phyloP scores from a whole-genome alignment of 2,329 filamentous ascomycete species.

The Fusarium foetens region DNA sequence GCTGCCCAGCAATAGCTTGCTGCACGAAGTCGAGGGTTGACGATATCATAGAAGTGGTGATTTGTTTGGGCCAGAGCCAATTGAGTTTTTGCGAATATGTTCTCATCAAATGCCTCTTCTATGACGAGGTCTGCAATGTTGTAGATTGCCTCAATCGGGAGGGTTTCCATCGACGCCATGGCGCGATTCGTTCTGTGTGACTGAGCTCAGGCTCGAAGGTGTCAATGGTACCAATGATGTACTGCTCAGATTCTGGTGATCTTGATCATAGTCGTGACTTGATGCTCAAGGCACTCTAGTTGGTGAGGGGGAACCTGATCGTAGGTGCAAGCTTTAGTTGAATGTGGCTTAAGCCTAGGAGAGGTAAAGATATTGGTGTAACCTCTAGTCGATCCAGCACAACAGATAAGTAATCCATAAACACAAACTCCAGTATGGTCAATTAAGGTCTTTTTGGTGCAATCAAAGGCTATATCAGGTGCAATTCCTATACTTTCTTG shows the following conservation, averaged over 20 bases:
- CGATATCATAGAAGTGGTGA: conserved; percentile 6
- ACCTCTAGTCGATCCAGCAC: not conserved
- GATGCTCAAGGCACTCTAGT: not conserved
- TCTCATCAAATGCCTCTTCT: not conserved
- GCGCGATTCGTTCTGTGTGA: not conserved
- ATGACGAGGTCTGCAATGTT: not conserved
- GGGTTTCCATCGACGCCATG: conserved; percentile 5
- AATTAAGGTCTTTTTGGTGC: not conserved
- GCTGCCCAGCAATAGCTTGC: conserved; percentile 13
- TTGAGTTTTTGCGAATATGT: not conserved
- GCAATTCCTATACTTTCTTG: not conserved
- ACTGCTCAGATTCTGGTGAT: not conserved
- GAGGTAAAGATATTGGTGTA: not conserved
- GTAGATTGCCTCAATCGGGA: not conserved
- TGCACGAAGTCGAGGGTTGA: conserved; percentile 9
- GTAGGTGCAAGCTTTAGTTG: not conserved
- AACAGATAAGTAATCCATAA: not conserved
- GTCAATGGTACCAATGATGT: not conserved
- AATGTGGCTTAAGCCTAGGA: not conserved
- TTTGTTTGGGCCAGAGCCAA: conserved; percentile 13
- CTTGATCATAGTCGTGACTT: not conserved
- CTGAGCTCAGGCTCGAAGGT: not conserved
- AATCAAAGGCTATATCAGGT: not conserved
- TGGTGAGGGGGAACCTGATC: not conserved
- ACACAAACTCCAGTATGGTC: not conserved